Evolutionary conservation across 495 filamentous ascomycete species (phyloP), one percentile per base, ranked within the genome.

Genomic region (Aspergillus bertholletiae): DNA sequence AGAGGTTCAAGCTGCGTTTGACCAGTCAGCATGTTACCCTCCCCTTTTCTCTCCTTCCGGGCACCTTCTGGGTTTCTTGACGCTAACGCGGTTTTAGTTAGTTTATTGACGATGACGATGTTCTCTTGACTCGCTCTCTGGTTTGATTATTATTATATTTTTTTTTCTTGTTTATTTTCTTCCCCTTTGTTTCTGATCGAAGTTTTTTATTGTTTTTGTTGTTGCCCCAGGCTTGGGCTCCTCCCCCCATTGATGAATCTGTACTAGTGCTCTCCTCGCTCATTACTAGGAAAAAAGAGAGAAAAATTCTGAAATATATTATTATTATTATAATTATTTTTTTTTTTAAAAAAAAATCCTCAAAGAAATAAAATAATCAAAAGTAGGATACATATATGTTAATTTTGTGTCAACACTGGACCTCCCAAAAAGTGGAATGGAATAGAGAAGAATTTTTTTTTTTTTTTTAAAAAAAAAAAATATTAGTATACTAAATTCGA

Each of bases 251-350:
- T 21, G 17, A 21, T 43, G 22, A 15, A 43, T 18, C 22, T 18
- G 24, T 49, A 46, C 59, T 62, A 62, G 59, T 47, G 59, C 28
- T 54, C 59, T 58, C n/a, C n/a, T n/a, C n/a, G 59, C 58, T 62
- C 59, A 53, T 47, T 55, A 49, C n/a, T n/a, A 37, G 49, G 35
- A 28, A 52, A 43, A 35, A 35, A 34, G 9, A 49, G 12, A 32
- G 34, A 13, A 34, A 35, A 26, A n/a, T n/a, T n/a, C n/a, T n/a
- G n/a, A n/a, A n/a, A n/a, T n/a, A n/a, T n/a, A n/a, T 20, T 20
- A 49, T 27, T 27, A 34, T 7, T 6, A 47, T 18, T 46, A 28
- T 27, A 34, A 35, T 49, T 34, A 35, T n/a, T n/a, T n/a, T n/a
- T n/a, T n/a, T n/a, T n/a, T n/a, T n/a, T n/a, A n/a, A n/a, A 12